Conservation (phyloP, 2,329 filamentous ascomycete species). For the Aspergillus niger region DNA sequence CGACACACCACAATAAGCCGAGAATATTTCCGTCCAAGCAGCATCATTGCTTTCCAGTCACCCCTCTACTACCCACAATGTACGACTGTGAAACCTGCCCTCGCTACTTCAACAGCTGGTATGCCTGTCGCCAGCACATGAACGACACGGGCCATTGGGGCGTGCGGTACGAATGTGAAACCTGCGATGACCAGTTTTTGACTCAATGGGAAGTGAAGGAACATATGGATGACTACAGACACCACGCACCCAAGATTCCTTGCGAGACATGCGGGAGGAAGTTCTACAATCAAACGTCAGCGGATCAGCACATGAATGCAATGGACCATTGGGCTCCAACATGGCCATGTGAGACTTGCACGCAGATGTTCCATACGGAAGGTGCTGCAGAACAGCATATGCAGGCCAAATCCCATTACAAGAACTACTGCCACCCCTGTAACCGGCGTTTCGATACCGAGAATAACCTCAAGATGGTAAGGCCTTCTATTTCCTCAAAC, state of each 20-base stretch:
- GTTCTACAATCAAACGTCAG: slow-evolving; percentile 12
- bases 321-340: background rate
- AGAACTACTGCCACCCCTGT: slow-evolving; percentile 35
- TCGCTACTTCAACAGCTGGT: slow-evolving; percentile 11
- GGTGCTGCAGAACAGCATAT: slow-evolving; percentile 29
- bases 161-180: slow-evolving; percentile 23
- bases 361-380: slow-evolving; percentile 6
- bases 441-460: slow-evolving; percentile 32
- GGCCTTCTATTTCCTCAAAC: background rate
- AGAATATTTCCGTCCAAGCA: background rate
- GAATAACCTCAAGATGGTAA: slow-evolving; percentile 36
- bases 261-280: background rate
- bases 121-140: slow-evolving; percentile 24
- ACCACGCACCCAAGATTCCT: slow-evolving; percentile 18
- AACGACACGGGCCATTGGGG: slow-evolving; percentile 26
- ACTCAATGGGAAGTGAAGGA: slow-evolving; percentile 8
- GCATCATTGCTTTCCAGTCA: background rate
- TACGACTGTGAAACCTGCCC: slow-evolving; percentile 21
- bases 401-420: slow-evolving; percentile 28
- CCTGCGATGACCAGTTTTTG: slow-evolving; percentile 13
- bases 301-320: slow-evolving; percentile 31
- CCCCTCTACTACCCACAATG: background rate
- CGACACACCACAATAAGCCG: background rate
- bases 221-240: slow-evolving; percentile 27
- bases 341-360: slow-evolving; percentile 15